Base-by-base conservation (phyloP, 2,329 filamentous ascomycete genomes). In the Coleophoma cylindrospora region DNA sequence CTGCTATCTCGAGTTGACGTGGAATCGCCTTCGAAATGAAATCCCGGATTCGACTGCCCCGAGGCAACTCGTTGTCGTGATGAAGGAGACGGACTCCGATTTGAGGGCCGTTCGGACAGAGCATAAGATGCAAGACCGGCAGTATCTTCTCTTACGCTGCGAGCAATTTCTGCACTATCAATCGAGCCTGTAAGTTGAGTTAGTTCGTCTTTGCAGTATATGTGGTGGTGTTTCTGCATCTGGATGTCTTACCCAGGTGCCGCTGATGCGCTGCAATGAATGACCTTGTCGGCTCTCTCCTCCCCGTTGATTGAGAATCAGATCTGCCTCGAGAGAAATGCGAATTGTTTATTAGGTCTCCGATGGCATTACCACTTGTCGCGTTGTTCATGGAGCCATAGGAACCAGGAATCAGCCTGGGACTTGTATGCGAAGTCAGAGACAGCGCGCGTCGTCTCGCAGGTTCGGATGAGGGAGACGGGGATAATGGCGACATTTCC, bases 101-200 rank as follows among this genome's bases (percentile, higher is more conserved):
- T 58, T 3, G 67, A 66, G 13, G 56, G 57, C 59, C 77, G 76
- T 59, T 87, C 82, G 37, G 85, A 85, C 27, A 96, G 77, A 45
- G 89, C 84, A 65, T 91, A 90, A 15, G 82, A 89, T 40, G 91
- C 91, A 50, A 96, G 76, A 68, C 95, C 89, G 47, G 90, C 89
- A 2, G 91, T 95, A 64, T 94, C 86, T 68, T 94, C 86, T 56
- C 91, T 86, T 38, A 96, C 86, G 57, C 84, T 87, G 52, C 84
- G 82, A 34, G 89, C 87, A 67, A 89, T 88, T 59, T 89, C 81
- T 15, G 82, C 79, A 59, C 81, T 86, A 64, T 92, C 87, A 68
- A 80, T 64, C 15, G 77, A 75, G 37, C 71, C 76, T 80, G 56
- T 40, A 46, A 4, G 17, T 15, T 41, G n/a, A 32, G 43, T 59